Evolutionary conservation across 1,139 yeast species (phyloP).

Genomic region (Kodamaea arcana): DNA sequence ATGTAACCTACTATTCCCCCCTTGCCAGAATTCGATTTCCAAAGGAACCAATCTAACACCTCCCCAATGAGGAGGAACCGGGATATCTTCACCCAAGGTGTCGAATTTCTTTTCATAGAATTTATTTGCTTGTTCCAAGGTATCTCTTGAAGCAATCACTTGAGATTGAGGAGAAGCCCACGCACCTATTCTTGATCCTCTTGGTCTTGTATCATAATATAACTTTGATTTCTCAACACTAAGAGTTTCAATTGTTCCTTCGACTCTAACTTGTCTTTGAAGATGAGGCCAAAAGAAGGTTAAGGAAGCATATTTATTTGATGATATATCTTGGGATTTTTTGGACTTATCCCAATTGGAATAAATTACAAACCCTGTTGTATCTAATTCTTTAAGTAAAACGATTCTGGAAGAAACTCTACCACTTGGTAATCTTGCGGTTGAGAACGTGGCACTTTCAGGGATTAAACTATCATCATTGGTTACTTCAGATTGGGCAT

Average conservation of each 20-base stretch:
- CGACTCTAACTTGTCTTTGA: constrained; percentile 91
- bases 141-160: constrained; percentile 52
- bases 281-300: constrained; percentile 91
- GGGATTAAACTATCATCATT: constrained; percentile 55
- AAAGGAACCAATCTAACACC: constrained; percentile 84
- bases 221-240: constrained; percentile 68
- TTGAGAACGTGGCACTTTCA: constrained; percentile 76
- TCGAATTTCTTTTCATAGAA: constrained; percentile 55
- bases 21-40: constrained; percentile 97
- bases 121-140: constrained; percentile 52
- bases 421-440: constrained; percentile 85
- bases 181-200: constrained; percentile 92
- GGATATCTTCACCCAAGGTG: constrained; percentile 59
- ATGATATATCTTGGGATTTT: constrained; percentile 64
- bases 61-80: constrained; percentile 96
- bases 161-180: constrained; percentile 93
- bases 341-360: constrained; percentile 90
- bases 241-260: constrained; percentile 76
- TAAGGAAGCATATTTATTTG: constrained; percentile 77
- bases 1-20: constrained; percentile 83
- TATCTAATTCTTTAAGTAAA: constrained; percentile 82
- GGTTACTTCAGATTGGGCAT: constrained; percentile 55
- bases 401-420: constrained; percentile 81
- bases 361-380: constrained; percentile 79
- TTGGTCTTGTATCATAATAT: constrained; percentile 82